A percentile compares a stretch with the other conserved stretches of the same genome.
Conservation (phyloP, 495 filamentous ascomycete species). For the Penicillium flavigenum region DNA sequence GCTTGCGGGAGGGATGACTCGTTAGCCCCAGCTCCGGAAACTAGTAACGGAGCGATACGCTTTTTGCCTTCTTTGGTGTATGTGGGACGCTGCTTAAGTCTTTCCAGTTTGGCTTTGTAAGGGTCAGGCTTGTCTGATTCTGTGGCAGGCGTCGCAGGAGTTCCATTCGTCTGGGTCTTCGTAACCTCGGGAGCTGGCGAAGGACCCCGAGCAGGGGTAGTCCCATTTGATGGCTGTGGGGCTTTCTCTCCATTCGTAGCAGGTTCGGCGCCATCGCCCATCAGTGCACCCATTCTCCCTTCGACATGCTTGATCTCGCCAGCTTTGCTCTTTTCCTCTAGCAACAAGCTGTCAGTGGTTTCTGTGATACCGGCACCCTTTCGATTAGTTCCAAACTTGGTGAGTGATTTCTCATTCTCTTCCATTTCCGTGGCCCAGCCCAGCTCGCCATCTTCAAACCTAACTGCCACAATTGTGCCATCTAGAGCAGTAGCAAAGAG, state of each 20-base stretch:
- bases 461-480: conserved; percentile 74
- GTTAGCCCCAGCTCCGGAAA: conserved; percentile 78
- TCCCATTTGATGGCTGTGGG: conserved; percentile 41
- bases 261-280: conserved; percentile 70
- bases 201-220: conserved; percentile 39
- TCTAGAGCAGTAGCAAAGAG: conserved; percentile 85
- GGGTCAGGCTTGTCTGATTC: conserved; percentile 60
- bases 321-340: conserved; percentile 90
- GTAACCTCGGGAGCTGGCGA: conserved; percentile 36
- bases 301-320: conserved; percentile 86
- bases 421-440: conserved; percentile 71
- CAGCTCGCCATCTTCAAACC: conserved; percentile 71
- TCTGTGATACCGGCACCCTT: conserved; percentile 86
- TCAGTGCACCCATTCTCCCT: conserved; percentile 93
- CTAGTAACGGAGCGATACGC: conserved; percentile 84
- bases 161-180: conserved; percentile 45
- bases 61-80: conserved; percentile 98
- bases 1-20: conserved; percentile 86
- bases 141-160: conserved; percentile 31
- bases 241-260: conserved; percentile 45
- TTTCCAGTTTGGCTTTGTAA: conserved; percentile 66
- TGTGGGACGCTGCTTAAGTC: conserved; percentile 84
- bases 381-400: conserved; percentile 86
- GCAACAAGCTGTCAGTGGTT: conserved; percentile 76
- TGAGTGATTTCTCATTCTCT: conserved; percentile 88